Conservation (phyloP, 108 stramenopile species). For the Thalassiosira profunda region DNA sequence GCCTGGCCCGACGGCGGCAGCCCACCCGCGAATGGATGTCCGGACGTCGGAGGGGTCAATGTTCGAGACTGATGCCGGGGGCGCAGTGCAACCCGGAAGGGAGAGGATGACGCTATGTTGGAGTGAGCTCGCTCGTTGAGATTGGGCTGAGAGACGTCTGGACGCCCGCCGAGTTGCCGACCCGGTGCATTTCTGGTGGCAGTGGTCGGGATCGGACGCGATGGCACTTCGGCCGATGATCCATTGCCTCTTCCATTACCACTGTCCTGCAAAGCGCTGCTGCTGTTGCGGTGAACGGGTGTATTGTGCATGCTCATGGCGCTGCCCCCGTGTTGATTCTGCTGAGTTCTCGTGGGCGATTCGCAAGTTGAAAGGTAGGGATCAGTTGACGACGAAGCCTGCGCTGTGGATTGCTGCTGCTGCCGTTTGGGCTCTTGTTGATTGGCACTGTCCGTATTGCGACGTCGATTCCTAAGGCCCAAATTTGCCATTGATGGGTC, state of each 20-base stretch:
- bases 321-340: not conserved
- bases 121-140: not conserved
- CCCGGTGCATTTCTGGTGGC: no score
- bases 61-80: constrained; percentile 19
- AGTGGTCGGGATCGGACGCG: constrained; percentile 28
- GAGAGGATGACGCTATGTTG: constrained; percentile 19
- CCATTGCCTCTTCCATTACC: not conserved
- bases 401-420: no score
- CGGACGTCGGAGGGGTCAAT: not conserved
- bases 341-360: no score
- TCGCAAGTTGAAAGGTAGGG: no score
- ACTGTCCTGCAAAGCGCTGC: not conserved
- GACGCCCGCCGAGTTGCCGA: no score
- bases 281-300: constrained; percentile 30
- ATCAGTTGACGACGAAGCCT: no score
- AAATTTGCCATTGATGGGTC: no score
- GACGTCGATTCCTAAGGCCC: no score
- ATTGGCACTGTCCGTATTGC: no score
- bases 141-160: not conserved
- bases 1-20: no score
- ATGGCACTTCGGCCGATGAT: constrained; percentile 11
- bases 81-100: constrained; percentile 28
- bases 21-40: no score
- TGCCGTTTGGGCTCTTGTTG: no score
- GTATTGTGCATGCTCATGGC: constrained; percentile 20